Evolutionary conservation across 1,284 basidiomycete genomes (phyloP).

Genomic region (Cryptococcus wingfieldii): DNA sequence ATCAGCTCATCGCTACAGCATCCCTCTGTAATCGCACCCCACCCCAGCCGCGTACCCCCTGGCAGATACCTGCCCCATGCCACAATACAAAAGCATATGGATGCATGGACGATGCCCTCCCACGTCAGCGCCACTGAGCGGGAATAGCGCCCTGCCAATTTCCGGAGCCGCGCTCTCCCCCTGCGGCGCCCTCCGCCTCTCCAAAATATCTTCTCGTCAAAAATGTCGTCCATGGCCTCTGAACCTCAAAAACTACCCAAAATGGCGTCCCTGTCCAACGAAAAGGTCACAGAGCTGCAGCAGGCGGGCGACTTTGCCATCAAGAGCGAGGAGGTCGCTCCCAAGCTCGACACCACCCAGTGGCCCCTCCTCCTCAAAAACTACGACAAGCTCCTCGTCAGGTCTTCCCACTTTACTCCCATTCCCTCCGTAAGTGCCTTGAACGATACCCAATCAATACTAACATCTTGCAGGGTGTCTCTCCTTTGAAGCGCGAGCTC

Average conservation of each 20-base stretch:
- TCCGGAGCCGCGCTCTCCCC: too few species aligned
- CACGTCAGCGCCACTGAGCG: too few species aligned
- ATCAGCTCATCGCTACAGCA: too few species aligned
- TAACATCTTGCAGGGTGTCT: conserved; percentile 58
- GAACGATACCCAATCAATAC: background rate
- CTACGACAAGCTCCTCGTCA: conserved; percentile 88
- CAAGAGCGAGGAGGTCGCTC: conserved; percentile 67
- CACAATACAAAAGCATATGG: too few species aligned
- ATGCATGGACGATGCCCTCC: too few species aligned
- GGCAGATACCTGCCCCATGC: too few species aligned
- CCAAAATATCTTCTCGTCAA: too few species aligned
- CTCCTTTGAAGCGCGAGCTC: conserved; percentile 90
- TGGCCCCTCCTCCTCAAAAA: conserved; percentile 99
- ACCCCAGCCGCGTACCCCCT: too few species aligned
- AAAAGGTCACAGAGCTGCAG: conserved; percentile 42
- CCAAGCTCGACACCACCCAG: conserved; percentile 86
- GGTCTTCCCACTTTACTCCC: conserved; percentile 96
- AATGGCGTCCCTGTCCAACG: conserved; percentile 14
- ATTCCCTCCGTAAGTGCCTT: conserved; percentile 60
- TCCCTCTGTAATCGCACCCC: too few species aligned
- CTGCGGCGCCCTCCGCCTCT: too few species aligned
- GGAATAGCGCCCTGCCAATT: too few species aligned
- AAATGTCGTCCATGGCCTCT: background rate
- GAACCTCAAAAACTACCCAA: background rate
- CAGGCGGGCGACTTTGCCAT: conserved; percentile 69